Percentiles rank a stretch among this genome's conserved stretches.
These are phyloP conservation scores for Rhinocladiella mackenziei DNA, from an alignment of 2,329 filamentous ascomycete species.

Conservation along the genomic window DNA sequence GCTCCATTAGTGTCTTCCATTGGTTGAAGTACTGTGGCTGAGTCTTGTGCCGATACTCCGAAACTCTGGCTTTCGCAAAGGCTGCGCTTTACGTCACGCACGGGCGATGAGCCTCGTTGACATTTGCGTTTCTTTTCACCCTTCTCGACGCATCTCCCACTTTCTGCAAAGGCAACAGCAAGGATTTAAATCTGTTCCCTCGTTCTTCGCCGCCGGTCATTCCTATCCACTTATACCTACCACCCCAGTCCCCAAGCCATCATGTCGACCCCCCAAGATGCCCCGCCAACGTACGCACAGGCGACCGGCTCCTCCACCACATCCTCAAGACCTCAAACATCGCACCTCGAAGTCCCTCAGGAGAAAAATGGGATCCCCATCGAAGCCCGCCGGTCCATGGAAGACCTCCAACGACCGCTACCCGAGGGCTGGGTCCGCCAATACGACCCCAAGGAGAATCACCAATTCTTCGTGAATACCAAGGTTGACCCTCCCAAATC, in stretches of 20 bases:
- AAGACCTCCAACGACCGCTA: slow-evolving; percentile 55
- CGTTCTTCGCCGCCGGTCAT: slow-evolving; percentile 27
- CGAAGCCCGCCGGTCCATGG: slow-evolving; percentile 54
- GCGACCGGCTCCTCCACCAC: slow-evolving; percentile 29
- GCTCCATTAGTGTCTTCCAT: too few species aligned
- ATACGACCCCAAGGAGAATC: slow-evolving; percentile 51
- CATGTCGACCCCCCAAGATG: slow-evolving; percentile 25
- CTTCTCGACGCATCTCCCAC: slow-evolving; percentile 18
- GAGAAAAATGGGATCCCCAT: slow-evolving; percentile 52
- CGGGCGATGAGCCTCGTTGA: slow-evolving; percentile 18
- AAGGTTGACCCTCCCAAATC: slow-evolving; percentile 51
- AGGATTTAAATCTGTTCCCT: slow-evolving; percentile 6
- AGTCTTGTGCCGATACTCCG: background rate
- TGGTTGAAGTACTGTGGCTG: too few species aligned
- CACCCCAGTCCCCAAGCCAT: background rate
- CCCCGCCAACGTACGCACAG: slow-evolving; percentile 39
- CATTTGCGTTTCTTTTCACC: slow-evolving; percentile 16
- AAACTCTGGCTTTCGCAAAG: too few species aligned
- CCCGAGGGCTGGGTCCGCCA: slow-evolving; percentile 56
- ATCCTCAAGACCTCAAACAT: slow-evolving; percentile 20
- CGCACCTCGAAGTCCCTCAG: slow-evolving; percentile 29
- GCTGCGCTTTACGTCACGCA: slow-evolving; percentile 2
- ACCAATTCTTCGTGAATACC: slow-evolving; percentile 63
- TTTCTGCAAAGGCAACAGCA: slow-evolving; percentile 13
- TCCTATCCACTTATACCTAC: slow-evolving; percentile 21